These are phyloP conservation scores for Jatropha podagrica DNA, from an alignment of 441 rosid species.

Conservation along the genomic window DNA sequence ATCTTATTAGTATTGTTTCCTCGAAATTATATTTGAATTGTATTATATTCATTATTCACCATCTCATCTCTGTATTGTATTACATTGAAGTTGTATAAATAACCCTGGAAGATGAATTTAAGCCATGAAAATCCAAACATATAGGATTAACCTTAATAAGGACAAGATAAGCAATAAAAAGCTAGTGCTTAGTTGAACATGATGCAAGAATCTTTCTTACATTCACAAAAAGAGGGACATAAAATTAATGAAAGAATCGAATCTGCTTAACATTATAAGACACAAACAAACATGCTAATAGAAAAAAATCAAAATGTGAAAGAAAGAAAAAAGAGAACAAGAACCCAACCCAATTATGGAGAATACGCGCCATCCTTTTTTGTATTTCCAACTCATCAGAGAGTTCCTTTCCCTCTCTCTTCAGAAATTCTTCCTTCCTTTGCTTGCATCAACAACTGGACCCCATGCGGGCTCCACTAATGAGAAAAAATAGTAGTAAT, in stretches of 20 bases:
- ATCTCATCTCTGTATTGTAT: too few species aligned
- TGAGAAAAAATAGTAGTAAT: background rate
- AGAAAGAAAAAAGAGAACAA: too few species aligned
- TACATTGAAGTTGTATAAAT: too few species aligned
- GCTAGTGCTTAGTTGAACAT: slow-evolving; percentile 8
- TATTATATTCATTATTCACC: too few species aligned
- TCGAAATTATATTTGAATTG: too few species aligned
- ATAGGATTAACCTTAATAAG: background rate
- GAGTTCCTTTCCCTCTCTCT: background rate
- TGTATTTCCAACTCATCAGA: background rate
- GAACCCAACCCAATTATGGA: background rate
- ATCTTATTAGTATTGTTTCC: too few species aligned
- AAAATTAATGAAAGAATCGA: background rate
- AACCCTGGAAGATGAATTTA: background rate
- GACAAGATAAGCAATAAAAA: slow-evolving; percentile 10
- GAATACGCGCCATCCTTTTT: background rate
- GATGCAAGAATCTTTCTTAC: slow-evolving; percentile 15
- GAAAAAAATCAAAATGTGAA: background rate
- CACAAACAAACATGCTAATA: slow-evolving; percentile 10
- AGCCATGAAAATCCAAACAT: slow-evolving; percentile 4
- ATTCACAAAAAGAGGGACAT: background rate
- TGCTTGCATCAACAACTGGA: background rate
- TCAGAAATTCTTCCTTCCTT: background rate
- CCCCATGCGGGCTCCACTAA: slow-evolving; percentile 11
- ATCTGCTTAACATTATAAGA: slow-evolving; percentile 12